A percentile compares a stretch with the other conserved stretches of the same genome.
These are phyloP conservation scores for Zygosaccharomyces gambellarensis DNA, from an alignment of 805 yeast species.

Conservation along the genomic window DNA sequence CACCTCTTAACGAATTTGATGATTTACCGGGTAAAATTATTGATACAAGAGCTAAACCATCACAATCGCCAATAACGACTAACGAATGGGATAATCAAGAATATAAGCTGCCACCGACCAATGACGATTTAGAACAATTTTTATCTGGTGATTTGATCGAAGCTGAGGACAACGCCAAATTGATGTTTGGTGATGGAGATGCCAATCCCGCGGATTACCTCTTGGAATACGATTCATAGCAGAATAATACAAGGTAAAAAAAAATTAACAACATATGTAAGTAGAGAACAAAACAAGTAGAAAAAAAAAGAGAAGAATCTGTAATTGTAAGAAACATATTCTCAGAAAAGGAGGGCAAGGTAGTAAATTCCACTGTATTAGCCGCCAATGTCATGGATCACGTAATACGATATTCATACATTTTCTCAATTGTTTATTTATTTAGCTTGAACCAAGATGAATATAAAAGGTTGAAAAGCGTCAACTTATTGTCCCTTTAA, in stretches of 20 bases:
- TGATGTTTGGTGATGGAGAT: slow-evolving; percentile 25
- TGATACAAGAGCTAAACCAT: slow-evolving; percentile 25
- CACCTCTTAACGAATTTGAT: not conserved
- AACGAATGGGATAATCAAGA: not conserved
- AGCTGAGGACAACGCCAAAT: slow-evolving; percentile 32
- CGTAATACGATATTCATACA: too few species aligned
- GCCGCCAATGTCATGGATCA: too few species aligned
- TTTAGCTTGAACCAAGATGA: too few species aligned
- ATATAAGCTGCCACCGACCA: slow-evolving; percentile 1
- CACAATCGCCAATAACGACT: not conserved
- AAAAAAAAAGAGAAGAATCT: not conserved
- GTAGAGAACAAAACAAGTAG: not conserved
- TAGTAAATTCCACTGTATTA: too few species aligned
- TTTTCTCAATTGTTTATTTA: too few species aligned
- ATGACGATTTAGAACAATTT: slow-evolving; percentile 31
- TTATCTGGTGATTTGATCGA: slow-evolving; percentile 31
- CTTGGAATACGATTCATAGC: slow-evolving; percentile 28
- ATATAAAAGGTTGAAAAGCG: too few species aligned
- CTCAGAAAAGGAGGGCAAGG: too few species aligned
- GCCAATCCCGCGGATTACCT: slow-evolving; percentile 29
- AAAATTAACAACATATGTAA: not conserved
- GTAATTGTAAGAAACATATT: too few species aligned
- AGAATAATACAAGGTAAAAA: not conserved
- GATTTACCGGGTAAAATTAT: slow-evolving; percentile 23
- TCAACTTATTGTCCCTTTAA: too few species aligned